Evolutionary conservation across 257 asterid species (phyloP), one percentile per base, ranked within the genome.

Genomic region (Mentha longifolia): DNA sequence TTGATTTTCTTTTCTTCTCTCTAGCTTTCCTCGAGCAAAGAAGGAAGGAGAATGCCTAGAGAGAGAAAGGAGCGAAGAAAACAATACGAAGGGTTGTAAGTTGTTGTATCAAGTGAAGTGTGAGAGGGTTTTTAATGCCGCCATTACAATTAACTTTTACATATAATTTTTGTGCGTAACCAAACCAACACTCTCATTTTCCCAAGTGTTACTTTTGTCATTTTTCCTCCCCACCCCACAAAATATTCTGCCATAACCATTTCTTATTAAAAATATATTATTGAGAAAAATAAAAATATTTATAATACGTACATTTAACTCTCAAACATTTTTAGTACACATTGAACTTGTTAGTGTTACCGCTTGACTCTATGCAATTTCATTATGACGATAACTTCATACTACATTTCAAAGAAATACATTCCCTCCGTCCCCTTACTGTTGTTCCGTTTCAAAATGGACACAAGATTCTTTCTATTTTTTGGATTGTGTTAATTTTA

Each of bases 81-180:
- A 80, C 33, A 60, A 66, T 41, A 35, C 83, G 70, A 82, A 71
- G 47, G 70, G 28, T 17, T 68, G 67, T 31, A n/a, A n/a, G n/a
- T n/a, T n/a, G 76, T 8, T 9, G 47, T 9, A 35, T 5, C 28
- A 39, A 43, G 17, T 52, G 51, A 73, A 42, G 10, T 12, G n/a
- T 14, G 42, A 73, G 41, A 7, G 41, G 51, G 60, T 28, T 54
- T 61, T 55, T 72, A 64, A 73, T 39, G 72, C 72, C 72, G 66
- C 77, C 77, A 64, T 73, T 64, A n/a, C 33, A 50, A 41, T 33
- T 52, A 37, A 20, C 11, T 22, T 41, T 51, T 35, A 33, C 52
- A 3, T 49, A 6, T 33, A 63, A 63, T 43, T 45, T 43, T 19
- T 45, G 22, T 28, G 56, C 22, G 52, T 25, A 61, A 39, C 31